Evolutionary conservation across 2,329 filamentous ascomycete species (phyloP).

Genomic region (Aschersonia sp.): DNA sequence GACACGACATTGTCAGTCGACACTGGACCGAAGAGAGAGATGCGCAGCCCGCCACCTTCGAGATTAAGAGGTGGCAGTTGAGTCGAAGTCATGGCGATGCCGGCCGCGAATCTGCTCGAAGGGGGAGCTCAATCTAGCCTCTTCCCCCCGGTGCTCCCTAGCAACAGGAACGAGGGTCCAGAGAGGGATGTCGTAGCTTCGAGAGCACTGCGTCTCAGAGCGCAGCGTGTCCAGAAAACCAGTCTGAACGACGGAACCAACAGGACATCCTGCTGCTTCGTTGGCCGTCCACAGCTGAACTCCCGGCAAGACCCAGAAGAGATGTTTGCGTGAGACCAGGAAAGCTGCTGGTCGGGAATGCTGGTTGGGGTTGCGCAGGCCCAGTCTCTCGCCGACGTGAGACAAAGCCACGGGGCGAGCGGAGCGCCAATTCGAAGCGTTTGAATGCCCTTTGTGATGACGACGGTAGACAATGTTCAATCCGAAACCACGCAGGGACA

Average conservation of each 20-base stretch:
- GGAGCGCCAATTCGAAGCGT: neutral
- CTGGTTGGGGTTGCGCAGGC: neutral
- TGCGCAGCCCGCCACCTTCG: slow-evolving; percentile 13
- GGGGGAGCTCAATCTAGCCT: neutral
- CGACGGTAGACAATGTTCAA: too few species aligned
- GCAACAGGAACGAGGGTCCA: neutral
- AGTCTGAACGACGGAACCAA: neutral
- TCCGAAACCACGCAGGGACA: too few species aligned
- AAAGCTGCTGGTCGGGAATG: neutral
- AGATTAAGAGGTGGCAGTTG: slow-evolving; percentile 15
- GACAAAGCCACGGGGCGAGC: neutral
- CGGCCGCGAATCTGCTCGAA: neutral
- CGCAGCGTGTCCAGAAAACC: neutral
- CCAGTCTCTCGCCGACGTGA: neutral
- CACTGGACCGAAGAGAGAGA: slow-evolving; percentile 14
- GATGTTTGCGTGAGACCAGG: neutral
- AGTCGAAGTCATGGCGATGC: slow-evolving; percentile 11
- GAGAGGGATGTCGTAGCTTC: neutral
- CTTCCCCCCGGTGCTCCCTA: neutral
- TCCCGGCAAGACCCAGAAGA: neutral
- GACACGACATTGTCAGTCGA: slow-evolving; percentile 4
- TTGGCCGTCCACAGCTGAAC: neutral
- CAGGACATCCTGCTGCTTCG: neutral
- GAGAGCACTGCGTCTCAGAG: neutral
- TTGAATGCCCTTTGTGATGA: too few species aligned